Evolutionary conservation across 164 flowering plant genomes (phyloP), one percentile per base, ranked within the genome.

Genomic region (Akebia trifoliata): DNA sequence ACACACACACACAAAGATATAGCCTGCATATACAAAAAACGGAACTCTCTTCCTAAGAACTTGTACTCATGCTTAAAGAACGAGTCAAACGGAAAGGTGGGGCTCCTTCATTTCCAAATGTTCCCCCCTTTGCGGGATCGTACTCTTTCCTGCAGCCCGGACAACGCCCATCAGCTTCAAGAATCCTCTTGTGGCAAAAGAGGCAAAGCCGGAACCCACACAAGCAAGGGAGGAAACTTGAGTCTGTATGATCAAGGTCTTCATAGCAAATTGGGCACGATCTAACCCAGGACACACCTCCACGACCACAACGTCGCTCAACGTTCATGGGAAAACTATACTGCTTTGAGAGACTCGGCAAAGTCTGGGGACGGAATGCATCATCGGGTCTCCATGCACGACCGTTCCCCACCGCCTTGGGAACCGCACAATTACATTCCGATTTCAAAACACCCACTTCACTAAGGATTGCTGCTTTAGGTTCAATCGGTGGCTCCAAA

Each of bases 381-480:
- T 92, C 98, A 66, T 87, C 97, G 8, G 90, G 72, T 64, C 84
- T 81, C 98, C 98, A 92, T 2, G 98, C 97, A 34, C 73, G 73
- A 51, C 70, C 18, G 30, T 66, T 75, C 8, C 47, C 72, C 0
- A 64, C 34, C 24, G 47, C 54, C 51, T 52, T 66, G 0, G 59
- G 68, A 36, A 50, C 55, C 34, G 39, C 21, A 20, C 56, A 59
- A 12, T 64, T 57, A 42, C 62, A 36, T 31, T 75, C 74, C 7
- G 57, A 67, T 40, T 69, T 72, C 21, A 53, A 39, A 48, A 15
- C 54, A 8, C 45, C 72, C 43, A 28, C 39, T 42, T 4, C 10
- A 59, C 28, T 18, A 29, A 59, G 1, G 4, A 4, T 36, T 31
- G 25, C 38, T 17, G 63, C 67, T 18, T n/a, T n/a, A n/a, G 43